Evolutionary conservation across 2,329 filamentous ascomycete genomes (phyloP).

Genomic region (Teratosphaeriaceae sp.): DNA sequence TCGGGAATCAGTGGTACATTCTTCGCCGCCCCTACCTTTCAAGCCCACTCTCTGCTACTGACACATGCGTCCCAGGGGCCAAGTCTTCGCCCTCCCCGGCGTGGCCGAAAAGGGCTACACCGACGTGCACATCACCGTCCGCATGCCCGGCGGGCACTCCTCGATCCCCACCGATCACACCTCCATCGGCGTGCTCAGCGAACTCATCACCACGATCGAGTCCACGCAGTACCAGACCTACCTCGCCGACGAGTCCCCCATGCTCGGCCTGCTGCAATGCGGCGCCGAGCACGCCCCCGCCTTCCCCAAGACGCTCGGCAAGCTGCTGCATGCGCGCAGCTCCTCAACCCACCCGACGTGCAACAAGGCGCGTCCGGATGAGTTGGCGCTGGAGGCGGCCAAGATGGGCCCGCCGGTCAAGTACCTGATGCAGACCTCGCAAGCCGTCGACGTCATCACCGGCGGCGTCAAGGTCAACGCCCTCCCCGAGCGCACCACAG

Average conservation of each 20-base stretch:
- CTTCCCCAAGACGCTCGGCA: constrained; percentile 33
- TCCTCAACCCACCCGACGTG: constrained; percentile 25
- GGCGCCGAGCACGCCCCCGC: constrained; percentile 50
- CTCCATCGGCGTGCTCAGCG: constrained; percentile 61
- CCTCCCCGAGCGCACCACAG: constrained; percentile 48
- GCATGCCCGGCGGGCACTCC: constrained; percentile 55
- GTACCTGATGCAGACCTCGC: constrained; percentile 52
- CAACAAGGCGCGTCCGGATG: constrained; percentile 33
- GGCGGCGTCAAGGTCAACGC: constrained; percentile 55
- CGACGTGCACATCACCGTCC: constrained; percentile 52
- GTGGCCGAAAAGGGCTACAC: constrained; percentile 59
- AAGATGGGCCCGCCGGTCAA: constrained; percentile 37
- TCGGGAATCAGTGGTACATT: constrained; percentile 37
- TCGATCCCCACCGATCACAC: constrained; percentile 53
- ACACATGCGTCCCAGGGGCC: constrained; percentile 15
- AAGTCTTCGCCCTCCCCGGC: constrained; percentile 50
- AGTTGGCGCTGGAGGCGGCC: constrained; percentile 28
- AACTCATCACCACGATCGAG: constrained; percentile 62
- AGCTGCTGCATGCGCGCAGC: constrained; percentile 21
- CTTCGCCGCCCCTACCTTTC: constrained; percentile 9
- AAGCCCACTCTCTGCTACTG: too few relatives aligned
- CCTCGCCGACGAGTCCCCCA: constrained; percentile 47
- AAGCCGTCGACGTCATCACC: constrained; percentile 48
- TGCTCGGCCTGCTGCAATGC: constrained; percentile 52
- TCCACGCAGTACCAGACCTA: constrained; percentile 48